Base-by-base conservation (phyloP, 2,329 filamentous ascomycete genomes). In the Aspergillus neoniger region DNA sequence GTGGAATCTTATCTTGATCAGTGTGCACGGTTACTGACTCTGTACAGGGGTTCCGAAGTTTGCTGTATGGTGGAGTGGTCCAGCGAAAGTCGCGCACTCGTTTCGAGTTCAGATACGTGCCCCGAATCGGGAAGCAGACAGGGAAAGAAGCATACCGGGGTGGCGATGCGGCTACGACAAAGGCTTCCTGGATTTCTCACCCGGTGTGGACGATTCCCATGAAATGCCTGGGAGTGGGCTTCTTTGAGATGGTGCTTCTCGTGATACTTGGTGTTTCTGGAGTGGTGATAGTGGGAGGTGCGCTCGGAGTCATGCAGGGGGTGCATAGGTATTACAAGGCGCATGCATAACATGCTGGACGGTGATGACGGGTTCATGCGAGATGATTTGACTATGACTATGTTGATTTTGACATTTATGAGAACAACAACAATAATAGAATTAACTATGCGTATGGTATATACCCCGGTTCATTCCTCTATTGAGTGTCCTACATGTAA, bases 21-120 rank as follows among this genome's bases (percentile, higher is more conserved):
- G 5, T 8, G 17, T 36, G 19, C 41, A 32, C 6, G 14, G 41
- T 10, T 49, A 1, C 38, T 55, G 14, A 63, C 17, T 8, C 15
- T 25, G 32, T 6, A 12, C 28, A 66, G 64, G 39, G 58, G n/a
- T 56, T 58, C 38, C 65, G 68, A 39, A 41, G 53, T 2, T 52
- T 61, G 2, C 59, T 77, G 6, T 70, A 77, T 51, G 49, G 61
- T 9, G 67, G 64, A 5, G 63, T 77, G 4, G 72, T 76, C 12
- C 56, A 69, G 19, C 72, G 72, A 23, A 69, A 71, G 2, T 66
- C 75, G 2, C 66, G 66, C 3, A 74, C 70, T 1, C 71, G 69
- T 23, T 69, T 77, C 51, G 69, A 72, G 28, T 76, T 77, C 59
- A 76, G 74, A 61, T 66, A 77, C 53, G 58, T 76, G 0, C 75